Conservation (phyloP, 345 rosid species). For the Balakata baccata region DNA sequence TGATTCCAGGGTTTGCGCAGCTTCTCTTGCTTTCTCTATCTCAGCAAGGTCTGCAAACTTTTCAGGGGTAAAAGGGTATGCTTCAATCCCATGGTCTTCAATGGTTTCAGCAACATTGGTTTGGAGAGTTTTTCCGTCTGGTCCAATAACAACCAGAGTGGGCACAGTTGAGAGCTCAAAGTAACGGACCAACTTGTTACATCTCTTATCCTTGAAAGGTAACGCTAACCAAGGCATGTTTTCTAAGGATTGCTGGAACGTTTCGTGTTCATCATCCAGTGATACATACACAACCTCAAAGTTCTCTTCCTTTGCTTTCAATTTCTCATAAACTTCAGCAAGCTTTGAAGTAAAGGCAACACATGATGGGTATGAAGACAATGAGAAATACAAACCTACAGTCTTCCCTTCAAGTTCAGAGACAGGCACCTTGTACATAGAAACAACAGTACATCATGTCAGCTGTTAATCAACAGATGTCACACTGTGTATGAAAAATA, state of each 20-base stretch:
- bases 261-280: conserved; percentile 30
- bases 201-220: conserved; percentile 34
- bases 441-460: not conserved
- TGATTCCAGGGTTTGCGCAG: conserved; percentile 40
- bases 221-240: conserved; percentile 39
- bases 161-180: conserved; percentile 36
- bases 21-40: conserved; percentile 30
- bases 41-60: conserved; percentile 31
- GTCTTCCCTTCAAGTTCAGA: conserved; percentile 42
- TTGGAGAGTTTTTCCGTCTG: conserved; percentile 37
- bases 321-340: conserved; percentile 23
- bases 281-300: conserved; percentile 37
- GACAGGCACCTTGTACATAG: conserved; percentile 26
- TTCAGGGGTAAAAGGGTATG: conserved; percentile 45
- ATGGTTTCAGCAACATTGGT: conserved; percentile 32
- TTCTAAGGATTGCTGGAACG: conserved; percentile 22
- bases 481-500: not conserved
- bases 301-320: conserved; percentile 33
- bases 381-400: conserved; percentile 29
- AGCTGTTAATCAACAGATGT: not conserved
- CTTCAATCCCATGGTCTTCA: conserved; percentile 32
- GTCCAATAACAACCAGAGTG: conserved; percentile 37
- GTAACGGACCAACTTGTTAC: conserved; percentile 25
- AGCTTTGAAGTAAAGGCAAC: conserved; percentile 30
- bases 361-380: conserved; percentile 22